phyloP scores from a whole-genome alignment of 352 stramenopile species.

The Globisporangium cederbergense region DNA sequence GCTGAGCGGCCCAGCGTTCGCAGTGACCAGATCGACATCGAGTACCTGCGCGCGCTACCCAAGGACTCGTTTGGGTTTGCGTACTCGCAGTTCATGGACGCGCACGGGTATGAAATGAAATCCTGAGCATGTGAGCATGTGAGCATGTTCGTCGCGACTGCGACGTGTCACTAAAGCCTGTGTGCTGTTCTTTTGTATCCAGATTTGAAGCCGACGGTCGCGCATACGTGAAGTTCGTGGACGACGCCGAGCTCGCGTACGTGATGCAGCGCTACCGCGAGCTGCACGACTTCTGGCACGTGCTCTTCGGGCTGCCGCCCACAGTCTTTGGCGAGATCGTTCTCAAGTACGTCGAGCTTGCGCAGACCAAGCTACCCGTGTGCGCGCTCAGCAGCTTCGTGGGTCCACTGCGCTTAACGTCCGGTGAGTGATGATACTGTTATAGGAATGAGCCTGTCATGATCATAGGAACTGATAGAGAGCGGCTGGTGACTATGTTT shows the following conservation, averaged over 20 bases:
- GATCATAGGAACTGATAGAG: background rate
- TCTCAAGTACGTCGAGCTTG: conserved; percentile 97
- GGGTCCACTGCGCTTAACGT: conserved; percentile 79
- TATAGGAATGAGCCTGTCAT: background rate
- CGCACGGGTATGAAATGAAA: conserved; percentile 48
- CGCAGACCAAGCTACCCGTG: conserved; percentile 94
- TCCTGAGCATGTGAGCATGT: background rate
- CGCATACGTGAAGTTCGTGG: conserved; percentile 80
- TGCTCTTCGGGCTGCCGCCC: conserved; percentile 91
- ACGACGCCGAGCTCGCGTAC: conserved; percentile 95
- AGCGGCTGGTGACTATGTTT: background rate
- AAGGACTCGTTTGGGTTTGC: conserved; percentile 84
- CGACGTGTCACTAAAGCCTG: background rate
- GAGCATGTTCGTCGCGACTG: background rate
- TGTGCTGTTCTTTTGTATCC: background rate
- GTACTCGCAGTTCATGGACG: conserved; percentile 90
- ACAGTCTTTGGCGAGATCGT: conserved; percentile 95
- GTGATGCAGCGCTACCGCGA: conserved; percentile 95
- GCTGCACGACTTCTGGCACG: conserved; percentile 97
- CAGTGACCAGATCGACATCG: conserved; percentile 71
- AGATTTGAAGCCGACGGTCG: conserved; percentile 90
- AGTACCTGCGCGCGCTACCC: conserved; percentile 61
- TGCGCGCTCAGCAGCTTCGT: conserved; percentile 91
- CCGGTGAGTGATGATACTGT: conserved; percentile 19
- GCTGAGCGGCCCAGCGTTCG: conserved; percentile 83